These are phyloP conservation scores for Cercospora sojina DNA, from an alignment of 2,329 filamentous ascomycete species.

Conservation along the genomic window DNA sequence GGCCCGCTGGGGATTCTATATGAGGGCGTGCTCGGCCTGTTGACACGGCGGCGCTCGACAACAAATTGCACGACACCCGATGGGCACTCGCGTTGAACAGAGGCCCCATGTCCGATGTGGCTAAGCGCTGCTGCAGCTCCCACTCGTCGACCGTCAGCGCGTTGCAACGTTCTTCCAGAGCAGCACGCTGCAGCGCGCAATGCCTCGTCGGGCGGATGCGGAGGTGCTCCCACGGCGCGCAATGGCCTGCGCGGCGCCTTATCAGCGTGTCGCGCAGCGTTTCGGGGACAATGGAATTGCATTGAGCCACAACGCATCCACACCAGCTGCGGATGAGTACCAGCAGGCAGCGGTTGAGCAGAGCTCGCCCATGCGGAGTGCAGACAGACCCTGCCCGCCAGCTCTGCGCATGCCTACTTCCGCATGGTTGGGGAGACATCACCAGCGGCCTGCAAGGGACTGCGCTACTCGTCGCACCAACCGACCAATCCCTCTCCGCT, in stretches of 20 bases:
- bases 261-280: conserved; percentile 6
- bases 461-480: conserved; percentile 14
- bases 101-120: conserved; percentile 19
- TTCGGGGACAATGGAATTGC: conserved; percentile 13
- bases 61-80: conserved; percentile 22
- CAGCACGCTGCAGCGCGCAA: background rate
- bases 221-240: background rate
- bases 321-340: conserved; percentile 26
- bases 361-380: conserved; percentile 23
- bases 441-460: conserved; percentile 11
- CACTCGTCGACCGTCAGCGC: conserved; percentile 19
- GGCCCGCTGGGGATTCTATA: conserved; percentile 12
- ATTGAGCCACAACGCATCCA: conserved; percentile 13
- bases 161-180: background rate
- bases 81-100: conserved; percentile 25
- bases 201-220: conserved; percentile 16
- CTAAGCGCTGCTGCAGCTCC: conserved; percentile 13
- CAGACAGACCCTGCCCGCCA: conserved; percentile 20
- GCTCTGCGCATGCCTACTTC: conserved; percentile 5
- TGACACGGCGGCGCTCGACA: conserved; percentile 14
- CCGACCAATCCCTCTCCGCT: conserved; percentile 14
- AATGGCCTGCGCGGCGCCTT: background rate
- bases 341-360: conserved; percentile 19
- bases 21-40: conserved; percentile 10
- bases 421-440: conserved; percentile 23